Base-by-base conservation (phyloP, 805 yeast genomes). In the Zygosaccharomyces bailii region DNA sequence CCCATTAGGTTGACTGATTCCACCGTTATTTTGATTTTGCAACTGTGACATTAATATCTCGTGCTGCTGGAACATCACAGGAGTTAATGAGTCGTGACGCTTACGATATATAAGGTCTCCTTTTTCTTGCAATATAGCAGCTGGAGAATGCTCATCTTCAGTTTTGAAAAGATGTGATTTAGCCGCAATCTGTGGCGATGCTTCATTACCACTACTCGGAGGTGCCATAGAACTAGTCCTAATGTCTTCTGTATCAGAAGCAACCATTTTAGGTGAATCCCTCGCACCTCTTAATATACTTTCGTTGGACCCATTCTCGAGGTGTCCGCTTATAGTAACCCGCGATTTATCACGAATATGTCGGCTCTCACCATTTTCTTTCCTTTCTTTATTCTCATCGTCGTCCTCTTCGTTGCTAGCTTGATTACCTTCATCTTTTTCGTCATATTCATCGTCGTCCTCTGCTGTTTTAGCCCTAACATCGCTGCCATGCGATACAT, bases 11-110 rank as follows among this genome's bases (percentile, higher is more conserved):
- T 35, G 40, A n/a, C 20, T 27, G 20, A 25, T 38, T 17, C 24
- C 45, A 8, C 30, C 19, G 20, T 20, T 32, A 23, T 19, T 34
- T 21, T 25, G 40, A 8, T 19, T 27, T 34, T 21, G 29, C 37
- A 23, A 32, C 34, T 32, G 39, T 13, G 43, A 33, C 21, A 38
- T 21, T 31, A 39, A 20, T 11, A 52, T 21, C 35, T 57, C 58
- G 20, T 51, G 51, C 13, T 55, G 54, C 30, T 55, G 61, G 35
- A 56, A 58, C 51, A 50, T 57, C 18, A 59, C 52, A 7, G 66
- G 65, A 10, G 60, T 57, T 23, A 59, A 40, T 4, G 65, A 61
- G 34, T 59, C 52, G 24, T 60, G 53, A 41, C 64, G 54, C 20
- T 50, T 50, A 5, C 49, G 36, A 35, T 48, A 38, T 17, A 50